These are phyloP conservation scores for Lumnitzera racemosa DNA, from an alignment of 345 rosid species.

Conservation along the genomic window DNA sequence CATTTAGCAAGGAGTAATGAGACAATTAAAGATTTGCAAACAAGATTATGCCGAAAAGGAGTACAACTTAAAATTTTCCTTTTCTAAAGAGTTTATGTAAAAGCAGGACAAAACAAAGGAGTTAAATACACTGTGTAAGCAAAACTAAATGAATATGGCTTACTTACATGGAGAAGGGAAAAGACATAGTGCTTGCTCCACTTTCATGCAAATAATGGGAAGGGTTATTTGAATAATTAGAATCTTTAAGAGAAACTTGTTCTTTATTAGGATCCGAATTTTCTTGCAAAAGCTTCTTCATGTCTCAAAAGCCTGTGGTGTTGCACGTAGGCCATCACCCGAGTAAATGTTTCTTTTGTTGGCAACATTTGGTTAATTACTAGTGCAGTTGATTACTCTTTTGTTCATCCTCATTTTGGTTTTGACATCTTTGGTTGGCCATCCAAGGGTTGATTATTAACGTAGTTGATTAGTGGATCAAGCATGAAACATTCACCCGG, in stretches of 20 bases:
- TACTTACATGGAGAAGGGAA: constrained; percentile 81
- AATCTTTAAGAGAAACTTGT: constrained; percentile 2
- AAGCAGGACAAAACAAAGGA: not conserved
- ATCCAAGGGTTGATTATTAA: constrained; percentile 16
- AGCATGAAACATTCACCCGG: not conserved
- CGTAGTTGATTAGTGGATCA: constrained; percentile 17
- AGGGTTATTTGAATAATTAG: constrained; percentile 7
- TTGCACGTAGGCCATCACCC: constrained; percentile 24
- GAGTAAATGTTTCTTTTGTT: constrained; percentile 11
- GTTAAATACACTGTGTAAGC: not conserved
- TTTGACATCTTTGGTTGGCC: no score
- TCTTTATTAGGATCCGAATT: constrained; percentile 22
- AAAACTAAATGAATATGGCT: constrained; percentile 6
- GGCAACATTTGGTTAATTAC: constrained; percentile 8
- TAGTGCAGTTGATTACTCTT: not conserved
- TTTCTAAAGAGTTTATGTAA: no score
- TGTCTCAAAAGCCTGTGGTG: constrained; percentile 51
- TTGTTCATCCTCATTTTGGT: no score
- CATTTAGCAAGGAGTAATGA: no score
- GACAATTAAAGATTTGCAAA: no score
- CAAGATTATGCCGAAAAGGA: no score
- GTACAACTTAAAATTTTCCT: no score
- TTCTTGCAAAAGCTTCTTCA: constrained; percentile 43
- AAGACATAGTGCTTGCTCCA: constrained; percentile 51
- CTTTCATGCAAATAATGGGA: constrained; percentile 34